Conservation (phyloP, 2,329 filamentous ascomycete genomes). For the Cephalotrichum gorgonifer region DNA sequence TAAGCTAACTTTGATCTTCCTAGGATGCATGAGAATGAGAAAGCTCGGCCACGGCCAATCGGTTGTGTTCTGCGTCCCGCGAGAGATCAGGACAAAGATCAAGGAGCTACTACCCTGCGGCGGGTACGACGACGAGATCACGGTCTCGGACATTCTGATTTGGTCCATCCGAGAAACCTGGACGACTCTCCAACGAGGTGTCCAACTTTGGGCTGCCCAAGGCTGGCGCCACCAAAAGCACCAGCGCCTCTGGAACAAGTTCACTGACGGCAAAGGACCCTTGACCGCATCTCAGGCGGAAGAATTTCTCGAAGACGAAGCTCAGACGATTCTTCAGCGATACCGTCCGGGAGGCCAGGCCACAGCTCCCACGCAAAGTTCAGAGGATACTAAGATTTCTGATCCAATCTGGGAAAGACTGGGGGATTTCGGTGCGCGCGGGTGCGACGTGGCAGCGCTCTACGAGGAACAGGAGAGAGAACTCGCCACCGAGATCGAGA, state of each 20-base stretch:
- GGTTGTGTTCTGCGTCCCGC: slow-evolving; percentile 47
- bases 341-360: slow-evolving; percentile 31
- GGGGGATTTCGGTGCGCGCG: background rate
- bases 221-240: slow-evolving; percentile 39
- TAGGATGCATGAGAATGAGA: slow-evolving; percentile 62
- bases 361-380: background rate
- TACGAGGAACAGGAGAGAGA: slow-evolving; percentile 62
- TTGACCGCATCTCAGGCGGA: slow-evolving; percentile 20
- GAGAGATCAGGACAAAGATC: slow-evolving; percentile 50
- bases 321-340: slow-evolving; percentile 36
- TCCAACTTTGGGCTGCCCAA: slow-evolving; percentile 52
- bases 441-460: slow-evolving; percentile 22
- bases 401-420: background rate
- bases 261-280: background rate
- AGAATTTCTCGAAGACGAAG: slow-evolving; percentile 45
- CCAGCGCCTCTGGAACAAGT: slow-evolving; percentile 20
- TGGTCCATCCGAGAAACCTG: slow-evolving; percentile 53
- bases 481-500: slow-evolving; percentile 51
- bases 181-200: slow-evolving; percentile 31
- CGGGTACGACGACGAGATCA: slow-evolving; percentile 20
- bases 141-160: slow-evolving; percentile 41
- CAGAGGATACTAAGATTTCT: background rate
- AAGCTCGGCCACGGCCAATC: slow-evolving; percentile 58
- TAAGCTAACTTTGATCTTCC: slow-evolving; percentile 2
- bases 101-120: slow-evolving; percentile 8